A percentile compares a stretch with the other conserved stretches of the same genome.
phyloP scores from a whole-genome alignment of 345 rosid genomes.

The Pelargonium nanum region DNA sequence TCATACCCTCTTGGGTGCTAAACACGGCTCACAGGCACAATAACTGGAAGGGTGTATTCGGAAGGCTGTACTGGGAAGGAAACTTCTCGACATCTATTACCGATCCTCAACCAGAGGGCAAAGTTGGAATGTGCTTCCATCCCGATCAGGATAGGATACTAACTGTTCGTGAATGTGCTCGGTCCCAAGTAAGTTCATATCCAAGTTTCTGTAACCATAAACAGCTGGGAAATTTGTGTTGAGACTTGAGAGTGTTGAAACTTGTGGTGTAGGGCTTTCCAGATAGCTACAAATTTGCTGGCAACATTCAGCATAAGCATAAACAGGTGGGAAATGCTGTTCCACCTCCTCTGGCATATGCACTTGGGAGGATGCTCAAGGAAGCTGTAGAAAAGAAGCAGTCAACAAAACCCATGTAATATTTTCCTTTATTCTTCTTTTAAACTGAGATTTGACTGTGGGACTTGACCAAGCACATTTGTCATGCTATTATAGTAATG shows the following conservation, averaged over 20 bases:
- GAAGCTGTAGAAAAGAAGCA: constrained; percentile 41
- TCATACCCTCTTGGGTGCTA: constrained; percentile 74
- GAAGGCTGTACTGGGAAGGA: constrained; percentile 89
- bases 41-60: constrained; percentile 82
- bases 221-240: not conserved
- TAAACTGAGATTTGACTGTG: no score
- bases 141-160: constrained; percentile 83
- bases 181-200: constrained; percentile 52
- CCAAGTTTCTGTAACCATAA: no score
- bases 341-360: constrained; percentile 79
- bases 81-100: constrained; percentile 83
- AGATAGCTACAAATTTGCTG: constrained; percentile 51
- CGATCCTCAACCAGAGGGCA: constrained; percentile 90
- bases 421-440: no score
- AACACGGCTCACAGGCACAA: constrained; percentile 69
- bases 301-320: constrained; percentile 54
- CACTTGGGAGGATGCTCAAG: constrained; percentile 67
- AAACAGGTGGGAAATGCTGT: constrained; percentile 91
- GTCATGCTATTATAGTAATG: no score
- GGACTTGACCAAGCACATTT: no score
- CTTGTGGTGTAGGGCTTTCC: constrained; percentile 58
- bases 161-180: constrained; percentile 81
- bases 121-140: constrained; percentile 87
- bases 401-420: no score
- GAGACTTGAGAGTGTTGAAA: not conserved